Evolutionary conservation across 257 asterid genomes (phyloP).

Genomic region (Echium plantagineum): DNA sequence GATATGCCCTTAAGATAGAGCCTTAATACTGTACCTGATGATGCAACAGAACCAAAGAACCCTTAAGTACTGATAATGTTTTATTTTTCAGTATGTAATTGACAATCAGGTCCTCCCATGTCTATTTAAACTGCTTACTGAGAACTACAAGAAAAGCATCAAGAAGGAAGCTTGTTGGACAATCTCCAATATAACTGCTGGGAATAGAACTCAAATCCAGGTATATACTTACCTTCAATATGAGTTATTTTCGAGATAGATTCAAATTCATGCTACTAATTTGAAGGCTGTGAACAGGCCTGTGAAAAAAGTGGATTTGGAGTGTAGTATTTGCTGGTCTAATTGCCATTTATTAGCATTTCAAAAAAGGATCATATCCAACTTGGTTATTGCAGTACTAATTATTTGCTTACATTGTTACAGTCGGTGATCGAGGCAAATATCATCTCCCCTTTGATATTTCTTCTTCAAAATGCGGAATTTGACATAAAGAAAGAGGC

Average conservation of each 20-base stretch:
- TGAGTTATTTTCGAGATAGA: neutral
- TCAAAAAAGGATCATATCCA: neutral
- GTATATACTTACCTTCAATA: conserved; percentile 15
- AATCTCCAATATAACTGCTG: conserved; percentile 44
- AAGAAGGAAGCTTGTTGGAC: conserved; percentile 53
- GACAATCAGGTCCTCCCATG: conserved; percentile 51
- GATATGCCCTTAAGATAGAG: too few species aligned
- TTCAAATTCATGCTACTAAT: neutral
- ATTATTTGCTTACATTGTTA: conserved; percentile 5
- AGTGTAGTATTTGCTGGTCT: neutral
- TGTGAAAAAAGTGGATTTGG: neutral
- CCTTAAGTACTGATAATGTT: neutral
- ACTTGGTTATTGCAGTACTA: neutral
- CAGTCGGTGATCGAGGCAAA: conserved; percentile 40
- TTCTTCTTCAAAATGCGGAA: conserved; percentile 33
- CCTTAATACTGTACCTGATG: too few species aligned
- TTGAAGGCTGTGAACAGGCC: neutral
- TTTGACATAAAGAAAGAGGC: conserved; percentile 45
- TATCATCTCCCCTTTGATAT: conserved; percentile 32
- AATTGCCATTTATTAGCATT: too few species aligned
- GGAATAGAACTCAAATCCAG: conserved; percentile 42
- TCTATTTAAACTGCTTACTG: conserved; percentile 37
- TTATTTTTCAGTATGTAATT: conserved; percentile 44
- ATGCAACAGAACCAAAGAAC: too few species aligned
- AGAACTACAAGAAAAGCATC: conserved; percentile 42